phyloP scores from a whole-genome alignment of 225 moss, liverwort and hornwort species.

The Pleurozium schreberi region DNA sequence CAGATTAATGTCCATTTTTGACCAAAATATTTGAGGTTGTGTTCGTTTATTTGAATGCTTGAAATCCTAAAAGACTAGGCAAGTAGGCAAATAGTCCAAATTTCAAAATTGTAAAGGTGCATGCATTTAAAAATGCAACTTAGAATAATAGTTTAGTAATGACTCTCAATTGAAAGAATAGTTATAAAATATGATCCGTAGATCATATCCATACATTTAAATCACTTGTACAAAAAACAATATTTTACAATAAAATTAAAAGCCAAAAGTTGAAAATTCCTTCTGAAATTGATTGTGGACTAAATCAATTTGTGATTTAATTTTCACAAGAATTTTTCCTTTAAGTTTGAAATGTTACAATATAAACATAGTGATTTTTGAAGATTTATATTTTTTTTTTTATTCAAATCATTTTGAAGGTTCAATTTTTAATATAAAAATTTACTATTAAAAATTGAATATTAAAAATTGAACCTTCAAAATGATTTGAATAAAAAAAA shows the following conservation, averaged over 20 bases:
- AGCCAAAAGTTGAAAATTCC: background rate
- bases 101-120: background rate
- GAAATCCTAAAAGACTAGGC: background rate
- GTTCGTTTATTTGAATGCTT: background rate
- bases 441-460: background rate
- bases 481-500: no score
- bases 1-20: no score
- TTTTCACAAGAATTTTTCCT: background rate
- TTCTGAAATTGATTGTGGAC: background rate
- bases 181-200: background rate
- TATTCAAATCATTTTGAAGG: background rate
- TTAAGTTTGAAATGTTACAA: background rate
- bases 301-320: background rate
- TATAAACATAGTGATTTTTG: background rate
- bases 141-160: background rate
- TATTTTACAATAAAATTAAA: background rate
- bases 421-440: background rate
- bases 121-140: background rate
- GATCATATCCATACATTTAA: background rate
- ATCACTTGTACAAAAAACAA: background rate
- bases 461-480: no score
- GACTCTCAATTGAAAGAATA: background rate
- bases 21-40: no score
- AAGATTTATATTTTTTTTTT: background rate
- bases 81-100: accelerated